Percentiles rank a stretch among this genome's conserved stretches.
These are phyloP conservation scores for Stevia rebaudiana DNA, from an alignment of 140 eudicot genomes.

Conservation along the genomic window DNA sequence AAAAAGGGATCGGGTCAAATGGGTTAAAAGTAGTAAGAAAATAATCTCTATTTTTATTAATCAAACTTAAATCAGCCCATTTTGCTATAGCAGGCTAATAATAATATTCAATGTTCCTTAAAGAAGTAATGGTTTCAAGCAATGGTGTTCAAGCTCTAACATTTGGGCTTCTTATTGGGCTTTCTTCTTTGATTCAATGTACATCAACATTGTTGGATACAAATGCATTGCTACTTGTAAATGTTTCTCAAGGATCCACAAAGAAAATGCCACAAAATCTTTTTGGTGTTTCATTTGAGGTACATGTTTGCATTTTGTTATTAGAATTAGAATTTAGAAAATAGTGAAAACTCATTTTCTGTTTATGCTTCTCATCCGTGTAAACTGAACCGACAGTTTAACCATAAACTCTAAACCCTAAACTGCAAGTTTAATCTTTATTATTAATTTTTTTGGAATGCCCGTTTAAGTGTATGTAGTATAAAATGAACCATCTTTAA, in stretches of 20 bases:
- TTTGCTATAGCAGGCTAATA: conserved; percentile 1
- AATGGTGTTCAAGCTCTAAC: conserved; percentile 20
- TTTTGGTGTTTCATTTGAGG: conserved; percentile 94
- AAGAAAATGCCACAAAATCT: conserved; percentile 58
- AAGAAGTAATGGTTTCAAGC: conserved; percentile 49
- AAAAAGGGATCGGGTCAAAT: not conserved
- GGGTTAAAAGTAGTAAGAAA: not conserved
- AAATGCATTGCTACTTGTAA: conserved; percentile 45
- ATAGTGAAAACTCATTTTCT: no score
- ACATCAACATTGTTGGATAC: conserved; percentile 38
- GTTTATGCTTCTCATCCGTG: no score
- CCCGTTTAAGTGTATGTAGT: no score
- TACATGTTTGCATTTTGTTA: conserved; percentile 21
- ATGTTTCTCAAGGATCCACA: conserved; percentile 55
- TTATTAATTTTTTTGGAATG: no score
- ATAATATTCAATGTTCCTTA: not conserved
- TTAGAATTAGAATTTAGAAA: no score
- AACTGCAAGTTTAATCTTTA: no score
- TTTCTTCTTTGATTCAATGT: conserved; percentile 36
- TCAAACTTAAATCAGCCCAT: not conserved
- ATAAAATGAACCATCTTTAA: no score
- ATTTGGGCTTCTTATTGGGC: conserved; percentile 32
- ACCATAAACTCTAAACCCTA: no score
- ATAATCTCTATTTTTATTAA: not conserved
- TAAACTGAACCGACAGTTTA: no score